These are phyloP conservation scores for Spiraea crenata DNA, from an alignment of 331 rosid species.

Conservation along the genomic window DNA sequence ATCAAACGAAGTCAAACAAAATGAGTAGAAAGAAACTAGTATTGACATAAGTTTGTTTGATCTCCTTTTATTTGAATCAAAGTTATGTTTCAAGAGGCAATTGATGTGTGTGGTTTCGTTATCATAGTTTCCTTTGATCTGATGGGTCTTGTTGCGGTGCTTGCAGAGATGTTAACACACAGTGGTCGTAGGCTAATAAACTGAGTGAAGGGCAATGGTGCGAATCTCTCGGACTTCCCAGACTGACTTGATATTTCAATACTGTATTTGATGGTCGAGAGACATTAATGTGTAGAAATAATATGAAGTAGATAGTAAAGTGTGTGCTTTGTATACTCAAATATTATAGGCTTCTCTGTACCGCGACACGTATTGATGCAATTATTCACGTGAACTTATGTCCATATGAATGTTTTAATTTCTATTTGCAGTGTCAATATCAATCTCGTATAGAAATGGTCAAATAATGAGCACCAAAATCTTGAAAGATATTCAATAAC, in stretches of 20 bases:
- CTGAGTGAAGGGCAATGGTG: background rate
- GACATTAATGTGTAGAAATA: background rate
- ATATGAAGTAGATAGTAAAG: background rate
- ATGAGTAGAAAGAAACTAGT: too few relatives aligned
- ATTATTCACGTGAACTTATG: background rate
- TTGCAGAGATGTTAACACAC: constrained; percentile 21
- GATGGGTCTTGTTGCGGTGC: background rate
- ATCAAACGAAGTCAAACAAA: too few relatives aligned
- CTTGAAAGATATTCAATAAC: background rate
- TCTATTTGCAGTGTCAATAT: background rate
- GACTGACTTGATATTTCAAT: background rate
- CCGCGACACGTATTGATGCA: background rate
- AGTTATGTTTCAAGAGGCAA: background rate
- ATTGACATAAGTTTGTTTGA: background rate
- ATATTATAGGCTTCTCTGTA: background rate
- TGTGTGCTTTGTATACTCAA: constrained; percentile 1
- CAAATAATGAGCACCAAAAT: too few relatives aligned
- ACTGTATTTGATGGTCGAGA: background rate
- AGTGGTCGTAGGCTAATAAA: constrained; percentile 1
- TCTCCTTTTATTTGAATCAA: background rate
- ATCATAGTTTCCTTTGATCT: background rate
- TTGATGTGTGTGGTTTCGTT: background rate
- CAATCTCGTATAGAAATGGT: background rate
- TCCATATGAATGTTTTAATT: background rate
- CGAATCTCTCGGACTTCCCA: constrained; percentile 1